Evolutionary conservation across 2,329 filamentous ascomycete genomes (phyloP).

Genomic region (Calycina herbarum): DNA sequence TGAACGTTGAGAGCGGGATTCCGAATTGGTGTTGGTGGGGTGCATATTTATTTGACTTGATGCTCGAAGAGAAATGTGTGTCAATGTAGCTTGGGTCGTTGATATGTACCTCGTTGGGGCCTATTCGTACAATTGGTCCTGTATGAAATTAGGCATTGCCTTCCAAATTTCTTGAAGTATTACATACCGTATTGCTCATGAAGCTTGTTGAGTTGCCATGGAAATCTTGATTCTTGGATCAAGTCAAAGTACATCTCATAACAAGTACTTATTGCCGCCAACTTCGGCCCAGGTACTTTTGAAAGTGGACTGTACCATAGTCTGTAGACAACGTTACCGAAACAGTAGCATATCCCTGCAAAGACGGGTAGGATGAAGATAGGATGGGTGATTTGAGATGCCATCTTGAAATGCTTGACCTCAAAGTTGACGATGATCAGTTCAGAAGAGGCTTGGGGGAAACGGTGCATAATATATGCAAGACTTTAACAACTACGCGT

Average conservation of each 20-base stretch:
- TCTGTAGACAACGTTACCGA: background rate
- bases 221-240: background rate
- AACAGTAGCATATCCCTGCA: background rate
- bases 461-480: too few relatives aligned
- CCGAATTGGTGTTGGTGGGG: too few relatives aligned
- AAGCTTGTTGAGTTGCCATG: constrained; percentile 4
- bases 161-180: too few relatives aligned
- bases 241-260: constrained; percentile 7
- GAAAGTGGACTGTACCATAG: background rate
- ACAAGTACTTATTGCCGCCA: background rate
- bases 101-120: background rate
- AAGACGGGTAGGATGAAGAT: background rate
- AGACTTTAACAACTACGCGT: too few relatives aligned
- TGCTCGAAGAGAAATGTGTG: background rate
- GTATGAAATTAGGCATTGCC: too few relatives aligned
- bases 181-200: background rate
- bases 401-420: too few relatives aligned
- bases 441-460: too few relatives aligned
- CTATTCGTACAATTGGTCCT: background rate
- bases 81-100: background rate
- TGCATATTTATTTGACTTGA: background rate
- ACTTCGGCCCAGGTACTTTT: background rate
- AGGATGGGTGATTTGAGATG: background rate
- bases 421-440: too few relatives aligned
- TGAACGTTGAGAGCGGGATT: too few relatives aligned